Conservation (phyloP, 2,329 filamentous ascomycete genomes). For the Lasiodiplodia sp. region DNA sequence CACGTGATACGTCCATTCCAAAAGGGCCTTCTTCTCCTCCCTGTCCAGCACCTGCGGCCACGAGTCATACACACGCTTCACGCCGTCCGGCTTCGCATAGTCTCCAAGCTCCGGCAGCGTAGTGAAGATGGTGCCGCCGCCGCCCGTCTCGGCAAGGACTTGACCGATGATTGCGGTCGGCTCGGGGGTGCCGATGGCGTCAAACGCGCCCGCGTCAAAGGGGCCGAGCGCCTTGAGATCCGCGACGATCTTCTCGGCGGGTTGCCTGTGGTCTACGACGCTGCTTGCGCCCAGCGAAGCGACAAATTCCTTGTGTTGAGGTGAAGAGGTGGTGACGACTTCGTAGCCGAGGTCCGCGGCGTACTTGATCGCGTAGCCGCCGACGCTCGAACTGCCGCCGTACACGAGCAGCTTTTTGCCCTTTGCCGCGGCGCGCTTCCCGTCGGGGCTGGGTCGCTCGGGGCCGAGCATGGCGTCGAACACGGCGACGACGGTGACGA, state of each 20-base stretch:
- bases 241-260: slow-evolving; percentile 32
- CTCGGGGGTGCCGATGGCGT: slow-evolving; percentile 39
- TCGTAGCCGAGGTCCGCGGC: slow-evolving; percentile 40
- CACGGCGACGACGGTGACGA: slow-evolving; percentile 37
- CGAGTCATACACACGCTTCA: slow-evolving; percentile 37
- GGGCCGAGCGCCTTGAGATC: slow-evolving; percentile 38
- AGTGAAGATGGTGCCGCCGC: slow-evolving; percentile 35
- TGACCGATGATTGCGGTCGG: slow-evolving; percentile 35
- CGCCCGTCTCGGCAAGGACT: slow-evolving; percentile 37
- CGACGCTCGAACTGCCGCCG: slow-evolving; percentile 43
- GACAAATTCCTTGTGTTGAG: slow-evolving; percentile 41
- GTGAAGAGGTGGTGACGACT: slow-evolving; percentile 46
- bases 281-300: slow-evolving; percentile 38
- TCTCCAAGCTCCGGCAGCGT: slow-evolving; percentile 34
- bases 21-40: slow-evolving; percentile 34
- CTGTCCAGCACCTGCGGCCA: slow-evolving; percentile 36
- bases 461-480: slow-evolving; percentile 33
- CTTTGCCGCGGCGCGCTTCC: slow-evolving; percentile 33
- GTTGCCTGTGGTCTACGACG: slow-evolving; percentile 40
- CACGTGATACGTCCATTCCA: slow-evolving; percentile 34
- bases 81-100: slow-evolving; percentile 34
- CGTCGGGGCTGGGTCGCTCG: slow-evolving; percentile 29
- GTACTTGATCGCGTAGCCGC: slow-evolving; percentile 40
- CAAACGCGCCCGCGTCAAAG: slow-evolving; percentile 40
- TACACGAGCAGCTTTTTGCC: slow-evolving; percentile 45